phyloP scores from a whole-genome alignment of 148 eudicot genomes.

The Amaranthus cruentus region DNA sequence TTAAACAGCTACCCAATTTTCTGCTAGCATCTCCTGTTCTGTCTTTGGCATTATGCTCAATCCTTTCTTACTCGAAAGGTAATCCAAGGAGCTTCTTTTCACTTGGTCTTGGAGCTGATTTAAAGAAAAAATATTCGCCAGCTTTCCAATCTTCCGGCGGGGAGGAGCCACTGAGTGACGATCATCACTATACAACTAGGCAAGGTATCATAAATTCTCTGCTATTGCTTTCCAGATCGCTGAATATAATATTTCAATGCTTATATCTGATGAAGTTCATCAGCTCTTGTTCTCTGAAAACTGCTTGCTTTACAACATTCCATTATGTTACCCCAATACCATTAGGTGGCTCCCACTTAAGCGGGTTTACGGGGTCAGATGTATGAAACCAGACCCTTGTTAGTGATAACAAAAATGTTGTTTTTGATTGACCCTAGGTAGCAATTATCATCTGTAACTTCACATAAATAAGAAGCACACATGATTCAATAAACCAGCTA shows the following conservation, averaged over 20 bases:
- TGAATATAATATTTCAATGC: background rate
- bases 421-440: too few species aligned
- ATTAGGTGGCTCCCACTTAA: too few species aligned
- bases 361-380: too few species aligned
- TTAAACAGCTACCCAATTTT: conserved; percentile 90
- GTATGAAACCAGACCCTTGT: too few species aligned
- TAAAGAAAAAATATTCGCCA: conserved; percentile 22
- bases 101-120: conserved; percentile 56
- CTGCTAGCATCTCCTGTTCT: conserved; percentile 83
- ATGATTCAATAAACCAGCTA: background rate
- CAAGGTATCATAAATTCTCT: conserved; percentile 40
- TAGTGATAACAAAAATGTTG: too few species aligned
- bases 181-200: conserved; percentile 15
- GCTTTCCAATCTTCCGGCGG: conserved; percentile 20
- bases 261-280: background rate
- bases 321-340: too few species aligned
- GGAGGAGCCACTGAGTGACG: conserved; percentile 14
- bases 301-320: background rate
- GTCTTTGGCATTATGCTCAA: conserved; percentile 62
- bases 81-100: conserved; percentile 51
- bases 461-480: too few species aligned
- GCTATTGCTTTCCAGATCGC: background rate
- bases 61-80: conserved; percentile 50
- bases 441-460: too few species aligned
- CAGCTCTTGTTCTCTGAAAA: background rate